phyloP scores from a whole-genome alignment of 2,329 filamentous ascomycete species.

The Cladophialophora bantiana region DNA sequence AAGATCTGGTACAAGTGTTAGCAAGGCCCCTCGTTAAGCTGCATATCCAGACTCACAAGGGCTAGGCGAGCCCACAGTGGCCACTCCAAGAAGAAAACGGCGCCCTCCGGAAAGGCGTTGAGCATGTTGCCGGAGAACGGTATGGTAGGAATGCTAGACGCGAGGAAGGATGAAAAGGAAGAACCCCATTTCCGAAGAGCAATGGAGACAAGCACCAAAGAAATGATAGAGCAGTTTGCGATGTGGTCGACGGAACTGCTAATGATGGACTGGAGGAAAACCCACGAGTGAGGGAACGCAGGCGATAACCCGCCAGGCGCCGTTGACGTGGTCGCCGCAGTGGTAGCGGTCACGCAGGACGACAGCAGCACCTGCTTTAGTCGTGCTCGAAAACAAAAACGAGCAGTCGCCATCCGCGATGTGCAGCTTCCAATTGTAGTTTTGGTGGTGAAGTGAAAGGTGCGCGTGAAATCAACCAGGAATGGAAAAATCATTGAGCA shows the following conservation, averaged over 20 bases:
- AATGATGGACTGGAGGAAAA: constrained; percentile 29
- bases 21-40: not conserved
- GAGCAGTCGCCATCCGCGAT: constrained; percentile 21
- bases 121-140: constrained; percentile 29
- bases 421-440: constrained; percentile 18
- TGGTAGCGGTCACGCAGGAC: constrained; percentile 17
- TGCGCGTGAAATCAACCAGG: not conserved
- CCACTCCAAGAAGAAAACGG: constrained; percentile 37
- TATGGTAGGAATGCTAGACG: constrained; percentile 31
- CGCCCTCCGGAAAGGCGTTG: constrained; percentile 18
- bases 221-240: constrained; percentile 33
- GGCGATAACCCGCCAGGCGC: constrained; percentile 7
- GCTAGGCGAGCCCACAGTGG: constrained; percentile 38
- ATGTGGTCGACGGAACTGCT: constrained; percentile 27
- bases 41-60: constrained; percentile 32
- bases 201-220: constrained; percentile 30
- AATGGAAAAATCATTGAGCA: not conserved
- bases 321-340: constrained; percentile 2
- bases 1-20: constrained; percentile 31
- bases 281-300: constrained; percentile 11
- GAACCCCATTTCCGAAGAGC: constrained; percentile 34
- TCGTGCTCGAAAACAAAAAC: constrained; percentile 16
- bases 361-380: constrained; percentile 29
- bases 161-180: constrained; percentile 31
- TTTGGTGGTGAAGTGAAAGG: constrained; percentile 2